These are phyloP conservation scores for Phoenix roebelenii DNA, from an alignment of 176 grass and related monocot genomes.

Conservation along the genomic window DNA sequence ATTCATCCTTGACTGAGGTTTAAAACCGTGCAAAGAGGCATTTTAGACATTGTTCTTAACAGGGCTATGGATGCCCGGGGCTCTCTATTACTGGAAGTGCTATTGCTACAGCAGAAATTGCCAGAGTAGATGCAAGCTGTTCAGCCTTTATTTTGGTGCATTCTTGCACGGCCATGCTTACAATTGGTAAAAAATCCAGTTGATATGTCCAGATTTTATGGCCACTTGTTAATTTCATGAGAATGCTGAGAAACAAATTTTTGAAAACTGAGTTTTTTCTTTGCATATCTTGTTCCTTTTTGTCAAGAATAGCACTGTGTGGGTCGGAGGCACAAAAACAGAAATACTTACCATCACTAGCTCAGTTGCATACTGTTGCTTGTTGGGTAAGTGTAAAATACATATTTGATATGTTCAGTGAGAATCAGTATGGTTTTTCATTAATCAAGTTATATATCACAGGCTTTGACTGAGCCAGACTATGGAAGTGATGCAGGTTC, in stretches of 20 bases:
- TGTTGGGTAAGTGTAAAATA: conserved; percentile 42
- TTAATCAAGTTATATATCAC: conserved; percentile 8
- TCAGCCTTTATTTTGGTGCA: conserved; percentile 84
- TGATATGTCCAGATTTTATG: background rate
- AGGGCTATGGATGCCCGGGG: conserved; percentile 79
- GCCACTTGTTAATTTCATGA: background rate
- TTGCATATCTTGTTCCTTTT: background rate
- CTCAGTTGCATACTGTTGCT: conserved; percentile 43
- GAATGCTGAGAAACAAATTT: no score
- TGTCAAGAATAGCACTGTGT: conserved; percentile 48
- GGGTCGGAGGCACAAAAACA: conserved; percentile 91
- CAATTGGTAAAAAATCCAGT: conserved; percentile 41
- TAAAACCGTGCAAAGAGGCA: background rate
- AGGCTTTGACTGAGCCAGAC: conserved; percentile 90
- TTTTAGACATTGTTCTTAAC: background rate
- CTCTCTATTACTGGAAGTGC: conserved; percentile 55
- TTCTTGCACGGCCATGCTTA: conserved; percentile 71
- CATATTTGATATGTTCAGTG: background rate
- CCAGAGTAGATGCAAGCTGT: conserved; percentile 85
- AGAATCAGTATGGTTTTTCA: background rate
- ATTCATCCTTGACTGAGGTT: conserved; percentile 1
- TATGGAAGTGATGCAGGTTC: conserved; percentile 92
- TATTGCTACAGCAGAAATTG: conserved; percentile 72
- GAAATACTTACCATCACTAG: conserved; percentile 50
- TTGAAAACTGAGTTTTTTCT: no score